phyloP scores from a whole-genome alignment of 2,329 filamentous ascomycete genomes.

The Hymenoscyphus fraxineus region DNA sequence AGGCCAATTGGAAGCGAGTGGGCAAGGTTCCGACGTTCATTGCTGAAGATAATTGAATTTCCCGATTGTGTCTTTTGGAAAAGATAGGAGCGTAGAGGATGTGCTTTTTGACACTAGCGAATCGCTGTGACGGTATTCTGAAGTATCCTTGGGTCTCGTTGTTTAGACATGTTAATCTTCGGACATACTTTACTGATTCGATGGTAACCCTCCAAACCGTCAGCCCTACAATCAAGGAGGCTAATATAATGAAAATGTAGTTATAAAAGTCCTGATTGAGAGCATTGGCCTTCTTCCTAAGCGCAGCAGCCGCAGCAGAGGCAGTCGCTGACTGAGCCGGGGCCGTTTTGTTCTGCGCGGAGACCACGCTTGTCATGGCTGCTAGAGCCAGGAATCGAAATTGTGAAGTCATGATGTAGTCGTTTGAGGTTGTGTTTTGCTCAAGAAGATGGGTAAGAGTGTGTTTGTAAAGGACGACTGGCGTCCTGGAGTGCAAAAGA shows the following conservation, averaged over 20 bases:
- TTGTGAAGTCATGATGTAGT: conserved; percentile 24
- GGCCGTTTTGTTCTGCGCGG: conserved; percentile 14
- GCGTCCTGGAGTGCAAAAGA: conserved; percentile 9
- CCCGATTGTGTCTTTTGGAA: conserved; percentile 71
- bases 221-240: conserved; percentile 58
- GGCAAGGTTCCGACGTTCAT: conserved; percentile 74
- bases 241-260: conserved; percentile 62
- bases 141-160: conserved; percentile 82
- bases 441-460: neutral
- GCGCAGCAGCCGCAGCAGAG: conserved; percentile 11
- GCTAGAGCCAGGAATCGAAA: conserved; percentile 20
- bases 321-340: conserved; percentile 15
- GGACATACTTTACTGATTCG: conserved; percentile 62
- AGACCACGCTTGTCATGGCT: conserved; percentile 23
- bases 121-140: conserved; percentile 49
- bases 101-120: conserved; percentile 63
- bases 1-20: conserved; percentile 69
- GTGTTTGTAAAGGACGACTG: conserved; percentile 6
- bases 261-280: conserved; percentile 53
- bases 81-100: conserved; percentile 68
- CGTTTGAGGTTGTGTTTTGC: conserved; percentile 2
- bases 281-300: conserved; percentile 22
- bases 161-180: conserved; percentile 70
- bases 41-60: conserved; percentile 64
- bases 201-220: conserved; percentile 64